Evolutionary conservation across 139 green algal genomes (phyloP).

Genomic region (Chlorella sp.): DNA sequence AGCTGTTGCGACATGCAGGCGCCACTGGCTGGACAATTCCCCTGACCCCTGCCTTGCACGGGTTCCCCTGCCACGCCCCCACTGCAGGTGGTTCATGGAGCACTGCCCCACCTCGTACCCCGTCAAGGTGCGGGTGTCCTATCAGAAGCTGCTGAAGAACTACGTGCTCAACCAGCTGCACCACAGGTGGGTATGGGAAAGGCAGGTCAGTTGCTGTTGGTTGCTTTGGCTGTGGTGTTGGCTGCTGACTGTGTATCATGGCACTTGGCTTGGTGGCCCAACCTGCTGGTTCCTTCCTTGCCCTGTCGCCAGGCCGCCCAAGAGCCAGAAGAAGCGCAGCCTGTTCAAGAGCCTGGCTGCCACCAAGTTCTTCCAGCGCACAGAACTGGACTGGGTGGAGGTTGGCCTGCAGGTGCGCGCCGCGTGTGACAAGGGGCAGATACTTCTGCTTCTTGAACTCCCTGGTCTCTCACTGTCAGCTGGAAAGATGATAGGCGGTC

Average conservation of each 20-base stretch:
- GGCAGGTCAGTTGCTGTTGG: background rate
- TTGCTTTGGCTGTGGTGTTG: too few relatives aligned
- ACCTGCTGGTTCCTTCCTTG: too few relatives aligned
- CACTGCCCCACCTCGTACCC: conserved; percentile 92
- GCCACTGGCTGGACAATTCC: too few relatives aligned
- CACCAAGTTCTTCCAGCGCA: conserved; percentile 99
- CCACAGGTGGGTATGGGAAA: conserved; percentile 28
- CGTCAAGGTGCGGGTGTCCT: conserved; percentile 97
- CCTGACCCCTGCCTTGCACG: too few relatives aligned
- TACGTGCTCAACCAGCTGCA: conserved; percentile 98
- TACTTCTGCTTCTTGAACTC: too few relatives aligned
- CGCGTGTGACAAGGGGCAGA: too few relatives aligned
- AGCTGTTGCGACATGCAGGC: too few relatives aligned
- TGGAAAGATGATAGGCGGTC: too few relatives aligned
- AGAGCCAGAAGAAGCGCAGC: conserved; percentile 96
- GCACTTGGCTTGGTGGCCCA: too few relatives aligned
- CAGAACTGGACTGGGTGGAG: conserved; percentile 99
- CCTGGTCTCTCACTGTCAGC: too few relatives aligned
- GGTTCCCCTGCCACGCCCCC: conserved; percentile 64
- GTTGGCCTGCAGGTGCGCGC: conserved; percentile 98
- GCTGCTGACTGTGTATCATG: too few relatives aligned
- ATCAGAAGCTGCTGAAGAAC: conserved; percentile 99
- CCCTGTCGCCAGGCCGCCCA: conserved; percentile 72
- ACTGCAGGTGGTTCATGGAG: conserved; percentile 83
- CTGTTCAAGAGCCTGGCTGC: conserved; percentile 90